phyloP scores from a whole-genome alignment of 1,284 basidiomycete genomes.

The Puccinia novopanici region DNA sequence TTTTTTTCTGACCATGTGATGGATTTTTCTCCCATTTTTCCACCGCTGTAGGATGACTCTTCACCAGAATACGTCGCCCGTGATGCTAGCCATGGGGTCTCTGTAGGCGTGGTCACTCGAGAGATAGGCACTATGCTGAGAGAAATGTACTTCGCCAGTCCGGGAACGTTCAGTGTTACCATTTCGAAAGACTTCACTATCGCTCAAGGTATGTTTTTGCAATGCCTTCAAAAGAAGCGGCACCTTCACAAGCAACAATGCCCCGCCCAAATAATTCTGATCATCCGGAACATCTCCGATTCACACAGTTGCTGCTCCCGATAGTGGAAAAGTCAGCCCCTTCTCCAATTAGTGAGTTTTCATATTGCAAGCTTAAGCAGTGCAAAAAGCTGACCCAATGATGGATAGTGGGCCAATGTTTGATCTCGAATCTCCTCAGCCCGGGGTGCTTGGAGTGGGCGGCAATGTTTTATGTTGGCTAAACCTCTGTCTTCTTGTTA shows the following conservation, averaged over 20 bases:
- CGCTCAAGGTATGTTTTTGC: slow-evolving; percentile 25
- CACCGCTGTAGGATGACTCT: slow-evolving; percentile 46
- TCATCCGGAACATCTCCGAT: background rate
- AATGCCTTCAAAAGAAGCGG: no score
- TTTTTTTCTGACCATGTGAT: background rate
- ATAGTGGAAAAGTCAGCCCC: slow-evolving; percentile 45
- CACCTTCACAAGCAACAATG: no score
- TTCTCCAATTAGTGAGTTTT: slow-evolving; percentile 48
- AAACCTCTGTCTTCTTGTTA: background rate
- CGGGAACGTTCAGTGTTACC: slow-evolving; percentile 27
- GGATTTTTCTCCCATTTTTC: background rate
- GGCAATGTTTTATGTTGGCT: slow-evolving; percentile 48
- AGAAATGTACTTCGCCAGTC: slow-evolving; percentile 19
- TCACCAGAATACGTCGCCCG: slow-evolving; percentile 46
- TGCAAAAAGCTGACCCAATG: background rate
- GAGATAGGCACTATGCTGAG: slow-evolving; percentile 27
- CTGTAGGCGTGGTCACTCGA: slow-evolving; percentile 44
- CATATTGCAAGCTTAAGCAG: background rate
- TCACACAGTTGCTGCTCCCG: slow-evolving; percentile 36
- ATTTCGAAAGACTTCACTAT: slow-evolving; percentile 29
- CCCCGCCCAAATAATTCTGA: background rate
- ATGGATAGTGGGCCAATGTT: slow-evolving; percentile 45
- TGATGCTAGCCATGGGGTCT: slow-evolving; percentile 26
- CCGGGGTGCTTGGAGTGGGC: slow-evolving; percentile 46
- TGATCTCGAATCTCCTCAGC: slow-evolving; percentile 41